A percentile compares a stretch with the other conserved stretches of the same genome.
Evolutionary conservation across 306 rosid species (phyloP).

Genomic region (Mucuna pruriens): DNA sequence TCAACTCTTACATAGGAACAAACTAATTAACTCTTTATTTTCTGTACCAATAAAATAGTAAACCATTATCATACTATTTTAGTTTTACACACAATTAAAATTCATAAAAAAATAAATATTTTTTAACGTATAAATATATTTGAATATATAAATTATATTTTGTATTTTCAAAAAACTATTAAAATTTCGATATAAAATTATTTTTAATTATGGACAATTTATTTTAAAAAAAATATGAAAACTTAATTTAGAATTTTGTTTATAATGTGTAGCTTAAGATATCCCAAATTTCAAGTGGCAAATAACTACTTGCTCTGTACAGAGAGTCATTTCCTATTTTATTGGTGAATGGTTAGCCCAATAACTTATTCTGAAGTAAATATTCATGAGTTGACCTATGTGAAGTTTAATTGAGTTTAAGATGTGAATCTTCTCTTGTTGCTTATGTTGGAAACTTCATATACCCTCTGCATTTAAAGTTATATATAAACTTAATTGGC

Average conservation of each 20-base stretch:
- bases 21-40: slow-evolving; percentile 19
- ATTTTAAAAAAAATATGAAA: too few species aligned
- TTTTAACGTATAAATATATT: too few species aligned
- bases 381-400: slow-evolving; percentile 26
- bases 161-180: too few species aligned
- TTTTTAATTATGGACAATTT: too few species aligned
- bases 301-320: background rate
- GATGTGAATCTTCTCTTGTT: slow-evolving; percentile 1
- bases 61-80: background rate
- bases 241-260: background rate
- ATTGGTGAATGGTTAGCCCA: background rate
- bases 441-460: background rate
- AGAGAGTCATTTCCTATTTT: background rate
- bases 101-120: too few species aligned
- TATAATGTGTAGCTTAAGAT: slow-evolving; percentile 6
- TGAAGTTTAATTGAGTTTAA: slow-evolving; percentile 30
- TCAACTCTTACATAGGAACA: background rate
- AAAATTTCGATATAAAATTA: too few species aligned
- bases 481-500: too few species aligned
- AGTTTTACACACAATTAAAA: background rate
- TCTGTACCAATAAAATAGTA: slow-evolving; percentile 12
- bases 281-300: slow-evolving; percentile 28
- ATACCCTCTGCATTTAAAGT: background rate
- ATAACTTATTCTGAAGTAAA: slow-evolving; percentile 10
- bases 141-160: too few species aligned